Percentiles rank a stretch among this genome's conserved stretches.
phyloP scores from a whole-genome alignment of 306 rosid genomes.

The Lathyrus sativus region DNA sequence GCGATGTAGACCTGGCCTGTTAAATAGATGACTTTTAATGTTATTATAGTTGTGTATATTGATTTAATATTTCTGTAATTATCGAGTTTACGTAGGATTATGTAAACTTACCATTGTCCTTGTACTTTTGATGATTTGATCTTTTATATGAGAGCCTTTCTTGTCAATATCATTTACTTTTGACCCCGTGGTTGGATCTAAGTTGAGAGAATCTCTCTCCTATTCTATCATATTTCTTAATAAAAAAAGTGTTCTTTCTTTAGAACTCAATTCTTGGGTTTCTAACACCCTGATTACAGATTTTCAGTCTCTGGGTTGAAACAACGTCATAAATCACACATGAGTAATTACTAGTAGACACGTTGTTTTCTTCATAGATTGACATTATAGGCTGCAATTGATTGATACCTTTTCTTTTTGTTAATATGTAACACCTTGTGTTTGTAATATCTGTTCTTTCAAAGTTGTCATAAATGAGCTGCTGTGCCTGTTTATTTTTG shows the following conservation, averaged over 20 bases:
- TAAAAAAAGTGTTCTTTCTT: not conserved
- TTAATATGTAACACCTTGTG: slow-evolving; percentile 9
- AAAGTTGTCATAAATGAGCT: slow-evolving; percentile 25
- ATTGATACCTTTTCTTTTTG: slow-evolving; percentile 19
- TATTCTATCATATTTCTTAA: not conserved
- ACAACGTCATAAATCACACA: slow-evolving; percentile 28
- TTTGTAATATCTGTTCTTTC: slow-evolving; percentile 30
- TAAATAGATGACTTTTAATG: slow-evolving; percentile 27
- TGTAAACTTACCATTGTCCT: slow-evolving; percentile 1
- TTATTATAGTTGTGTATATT: slow-evolving; percentile 8
- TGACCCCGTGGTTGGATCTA: not conserved
- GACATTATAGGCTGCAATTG: slow-evolving; percentile 1
- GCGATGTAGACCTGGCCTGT: slow-evolving; percentile 11
- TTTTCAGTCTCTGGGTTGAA: slow-evolving; percentile 26
- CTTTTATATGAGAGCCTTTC: slow-evolving; percentile 21
- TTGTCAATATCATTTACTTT: slow-evolving; percentile 25
- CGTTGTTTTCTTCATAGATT: slow-evolving; percentile 7
- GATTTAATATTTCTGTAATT: slow-evolving; percentile 18
- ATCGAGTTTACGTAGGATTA: slow-evolving; percentile 13
- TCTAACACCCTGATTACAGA: slow-evolving; percentile 2
- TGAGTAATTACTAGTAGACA: slow-evolving; percentile 22
- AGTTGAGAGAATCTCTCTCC: not conserved
- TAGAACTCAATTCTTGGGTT: not conserved
- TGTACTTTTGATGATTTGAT: slow-evolving; percentile 10
- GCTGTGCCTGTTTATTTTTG: slow-evolving; percentile 34